phyloP scores from a whole-genome alignment of 225 moss, liverwort and hornwort genomes.

The Rhytidiadelphus loreus region DNA sequence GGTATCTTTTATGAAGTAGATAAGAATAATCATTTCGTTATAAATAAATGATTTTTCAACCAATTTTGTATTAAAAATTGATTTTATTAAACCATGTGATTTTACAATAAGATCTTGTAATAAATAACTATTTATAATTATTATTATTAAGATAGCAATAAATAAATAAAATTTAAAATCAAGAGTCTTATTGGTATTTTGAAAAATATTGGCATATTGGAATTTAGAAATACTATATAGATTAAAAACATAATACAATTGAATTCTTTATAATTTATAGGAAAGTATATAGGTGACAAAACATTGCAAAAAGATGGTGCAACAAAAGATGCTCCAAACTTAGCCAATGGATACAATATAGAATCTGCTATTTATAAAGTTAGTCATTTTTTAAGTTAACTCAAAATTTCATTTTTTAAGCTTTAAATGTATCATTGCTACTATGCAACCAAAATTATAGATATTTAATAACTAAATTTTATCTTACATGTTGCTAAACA shows the following conservation, averaged over 20 bases:
- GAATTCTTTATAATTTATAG: background rate
- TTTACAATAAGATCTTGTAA: background rate
- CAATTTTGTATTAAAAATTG: background rate
- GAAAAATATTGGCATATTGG: background rate
- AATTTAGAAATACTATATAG: background rate
- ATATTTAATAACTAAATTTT: background rate
- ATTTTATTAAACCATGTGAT: background rate
- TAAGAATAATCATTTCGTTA: background rate
- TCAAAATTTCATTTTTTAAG: background rate
- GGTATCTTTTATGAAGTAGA: background rate
- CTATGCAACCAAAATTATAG: too few species aligned
- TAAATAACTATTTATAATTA: background rate
- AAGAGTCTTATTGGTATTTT: background rate
- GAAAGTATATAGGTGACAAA: background rate
- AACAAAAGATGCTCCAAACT: background rate
- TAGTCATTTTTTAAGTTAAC: accelerated
- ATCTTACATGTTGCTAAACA: background rate
- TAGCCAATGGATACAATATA: background rate
- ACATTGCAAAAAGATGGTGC: background rate
- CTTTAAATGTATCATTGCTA: background rate
- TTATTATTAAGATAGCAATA: background rate
- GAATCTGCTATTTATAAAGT: background rate
- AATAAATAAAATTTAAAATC: background rate
- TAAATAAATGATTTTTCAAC: accelerated
- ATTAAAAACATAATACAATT: background rate